Base-by-base conservation (phyloP, 805 yeast species). In the Starmerella cellae region DNA sequence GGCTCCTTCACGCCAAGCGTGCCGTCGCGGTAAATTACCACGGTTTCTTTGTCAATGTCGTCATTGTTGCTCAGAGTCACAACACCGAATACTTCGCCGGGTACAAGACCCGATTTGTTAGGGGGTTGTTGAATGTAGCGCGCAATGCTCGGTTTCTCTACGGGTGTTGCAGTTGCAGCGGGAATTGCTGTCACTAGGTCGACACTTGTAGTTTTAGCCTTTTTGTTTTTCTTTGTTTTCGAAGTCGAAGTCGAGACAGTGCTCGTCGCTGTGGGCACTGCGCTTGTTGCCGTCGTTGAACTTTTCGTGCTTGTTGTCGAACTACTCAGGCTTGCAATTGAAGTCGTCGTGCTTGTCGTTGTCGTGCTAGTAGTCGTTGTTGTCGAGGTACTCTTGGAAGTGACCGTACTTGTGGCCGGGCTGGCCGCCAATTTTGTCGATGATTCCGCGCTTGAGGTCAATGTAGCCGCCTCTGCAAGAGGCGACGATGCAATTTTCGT, bases 11-110 rank as follows among this genome's bases (percentile, higher is more conserved):
- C 31, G 9, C 56, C 56, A 26, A 56, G 40, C 8, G 54, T 48
- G 18, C 52, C 49, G 33, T 55, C 54, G 9, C 41, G 31, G 35
- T 52, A 49, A 13, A 54, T 52, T 10, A 48, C 45, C 26, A 56
- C 45, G 2, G 56, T 38, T 36, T 49, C 48, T 16, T 41, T 41
- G 30, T 54, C 48, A 21, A 46, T 46, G 4, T 21, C 33, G 3
- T 31, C 27, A 23, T 47, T 23, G 4, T 41, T 46, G 30, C 48
- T 44, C 11, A 44, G 27, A 9, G 54, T 48, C 10, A 47, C 41
- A 19, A 55, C 39, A 2, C 55, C 55, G 40, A 55, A 55, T 3
- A 54, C 57, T 13, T 54, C 55, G 14, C 58, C 58, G 2, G 52
- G 52, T 3, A 32, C 39, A 21, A 50, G 44, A 2, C 35, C 40